Evolutionary conservation across 257 asterid genomes (phyloP), one percentile per base, ranked within the genome.

Genomic region (Solanum ossicruentum): DNA sequence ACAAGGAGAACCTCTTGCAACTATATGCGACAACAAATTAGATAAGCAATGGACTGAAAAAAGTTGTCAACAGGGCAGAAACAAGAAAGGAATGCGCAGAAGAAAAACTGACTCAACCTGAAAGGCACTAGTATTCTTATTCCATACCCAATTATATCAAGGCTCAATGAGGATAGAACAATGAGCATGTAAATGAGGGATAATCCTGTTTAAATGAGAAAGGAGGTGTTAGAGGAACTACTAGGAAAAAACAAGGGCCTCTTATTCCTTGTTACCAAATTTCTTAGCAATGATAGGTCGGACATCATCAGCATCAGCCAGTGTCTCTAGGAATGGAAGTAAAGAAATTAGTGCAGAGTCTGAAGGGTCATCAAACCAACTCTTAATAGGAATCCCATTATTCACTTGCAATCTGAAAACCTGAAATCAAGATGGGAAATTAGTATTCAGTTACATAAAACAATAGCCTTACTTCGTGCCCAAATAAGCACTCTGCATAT

Each of bases 191-290:
- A 89, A 90, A 92, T 87, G 86, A 80, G 83, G 84, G 87, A 72
- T 28, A 88, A 89, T 51, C n/a, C 21, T 49, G 47, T 78, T 52
- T 78, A 78, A 78, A 78, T 52, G 49, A 78, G 82, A 67, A 84
- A 88, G 58, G 90, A 32, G 73, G 77, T 86, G 87, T 88, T 83
- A 88, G 91, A 86, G 88, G 87, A 88, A 89, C 89, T 88, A 89
- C 84, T 71, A 86, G 88, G 86, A 90, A 89, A 89, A 78, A 78
- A 78, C 83, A 78, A 86, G 96, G 93, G 90, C 90, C 93, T 91
- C 91, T 96, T 91, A 94, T 90, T 95, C 99, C 97, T 93, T 89
- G 98, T 96, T 95, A 94, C 98, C 98, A 84, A 95, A 97, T 93
- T 88, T 92, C 93, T 90, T 90, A 83, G 99, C 98, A 89, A 96